phyloP scores from a whole-genome alignment of 164 flowering plant genomes.

The Kalanchoe fedtschenkoi region DNA sequence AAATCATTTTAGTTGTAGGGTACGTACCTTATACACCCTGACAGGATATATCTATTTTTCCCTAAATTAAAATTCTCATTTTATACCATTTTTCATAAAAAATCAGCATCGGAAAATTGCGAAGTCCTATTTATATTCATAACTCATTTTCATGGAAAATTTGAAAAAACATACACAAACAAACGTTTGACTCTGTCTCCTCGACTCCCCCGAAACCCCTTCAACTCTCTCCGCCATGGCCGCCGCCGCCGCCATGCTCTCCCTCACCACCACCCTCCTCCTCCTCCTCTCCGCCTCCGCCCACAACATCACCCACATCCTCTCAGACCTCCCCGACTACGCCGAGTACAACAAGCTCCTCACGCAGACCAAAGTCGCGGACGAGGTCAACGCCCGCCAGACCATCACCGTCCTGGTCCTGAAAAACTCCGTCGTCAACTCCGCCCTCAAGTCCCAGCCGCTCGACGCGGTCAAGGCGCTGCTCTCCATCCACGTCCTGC shows the following conservation, averaged over 20 bases:
- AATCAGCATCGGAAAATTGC: too few species aligned
- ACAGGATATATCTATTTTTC: too few species aligned
- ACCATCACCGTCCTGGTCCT: background rate
- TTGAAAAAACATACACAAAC: too few species aligned
- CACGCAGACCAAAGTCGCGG: background rate
- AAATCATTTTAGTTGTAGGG: too few species aligned
- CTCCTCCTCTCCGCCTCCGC: background rate
- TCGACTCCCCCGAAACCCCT: background rate
- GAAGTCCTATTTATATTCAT: too few species aligned
- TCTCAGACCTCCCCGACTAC: background rate
- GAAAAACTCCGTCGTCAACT: background rate
- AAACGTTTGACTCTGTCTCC: background rate
- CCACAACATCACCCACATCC: constrained; percentile 6
- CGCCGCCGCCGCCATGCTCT: background rate
- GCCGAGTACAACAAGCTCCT: background rate
- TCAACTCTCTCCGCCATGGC: background rate
- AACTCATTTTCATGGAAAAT: too few species aligned
- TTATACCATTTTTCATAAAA: too few species aligned
- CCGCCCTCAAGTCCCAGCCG: background rate
- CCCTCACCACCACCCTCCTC: constrained; percentile 5
- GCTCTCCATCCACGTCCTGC: background rate
- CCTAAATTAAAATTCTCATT: too few species aligned
- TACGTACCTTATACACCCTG: too few species aligned
- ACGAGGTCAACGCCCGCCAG: background rate
- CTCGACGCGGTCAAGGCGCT: background rate